Evolutionary conservation across 768 basidiomycete genomes (phyloP).

Genomic region (Russula sp.): DNA sequence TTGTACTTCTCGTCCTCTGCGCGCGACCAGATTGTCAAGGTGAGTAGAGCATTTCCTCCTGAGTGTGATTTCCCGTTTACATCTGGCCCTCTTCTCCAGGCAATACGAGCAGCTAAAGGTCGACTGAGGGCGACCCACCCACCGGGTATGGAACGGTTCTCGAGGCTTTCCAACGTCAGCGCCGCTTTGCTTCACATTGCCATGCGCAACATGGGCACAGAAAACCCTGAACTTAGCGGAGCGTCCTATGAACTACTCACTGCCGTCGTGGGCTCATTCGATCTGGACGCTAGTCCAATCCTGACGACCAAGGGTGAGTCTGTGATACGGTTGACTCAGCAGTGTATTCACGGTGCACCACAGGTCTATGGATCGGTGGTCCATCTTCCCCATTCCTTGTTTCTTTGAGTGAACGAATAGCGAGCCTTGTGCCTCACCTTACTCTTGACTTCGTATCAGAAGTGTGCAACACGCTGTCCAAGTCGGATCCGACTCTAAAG

Average conservation of each 20-base stretch:
- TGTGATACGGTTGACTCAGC: background rate
- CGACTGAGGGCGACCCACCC: slow-evolving; percentile 53
- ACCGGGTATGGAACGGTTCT: slow-evolving; percentile 55
- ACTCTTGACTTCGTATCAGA: slow-evolving; percentile 89
- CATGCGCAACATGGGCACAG: slow-evolving; percentile 66
- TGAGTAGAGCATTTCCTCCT: slow-evolving; percentile 26
- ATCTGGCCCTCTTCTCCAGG: slow-evolving; percentile 34
- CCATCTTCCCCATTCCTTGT: slow-evolving; percentile 44
- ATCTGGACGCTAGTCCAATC: slow-evolving; percentile 66
- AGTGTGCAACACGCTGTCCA: slow-evolving; percentile 62
- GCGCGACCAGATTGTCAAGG: slow-evolving; percentile 73
- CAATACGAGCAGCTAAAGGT: slow-evolving; percentile 71
- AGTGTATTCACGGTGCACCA: slow-evolving; percentile 2
- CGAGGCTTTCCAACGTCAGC: slow-evolving; percentile 77
- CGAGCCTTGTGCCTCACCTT: slow-evolving; percentile 69
- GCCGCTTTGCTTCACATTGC: slow-evolving; percentile 85
- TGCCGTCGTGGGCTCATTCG: slow-evolving; percentile 70
- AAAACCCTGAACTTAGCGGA: slow-evolving; percentile 69
- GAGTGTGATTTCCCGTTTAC: background rate
- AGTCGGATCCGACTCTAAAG: slow-evolving; percentile 44
- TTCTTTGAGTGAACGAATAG: slow-evolving; percentile 64
- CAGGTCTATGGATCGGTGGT: slow-evolving; percentile 50
- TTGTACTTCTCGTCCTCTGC: slow-evolving; percentile 68
- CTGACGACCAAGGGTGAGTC: slow-evolving; percentile 61
- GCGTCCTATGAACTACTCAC: slow-evolving; percentile 78